phyloP scores from a whole-genome alignment of 179 eudicot species.

The Carnegiea gigantea region DNA sequence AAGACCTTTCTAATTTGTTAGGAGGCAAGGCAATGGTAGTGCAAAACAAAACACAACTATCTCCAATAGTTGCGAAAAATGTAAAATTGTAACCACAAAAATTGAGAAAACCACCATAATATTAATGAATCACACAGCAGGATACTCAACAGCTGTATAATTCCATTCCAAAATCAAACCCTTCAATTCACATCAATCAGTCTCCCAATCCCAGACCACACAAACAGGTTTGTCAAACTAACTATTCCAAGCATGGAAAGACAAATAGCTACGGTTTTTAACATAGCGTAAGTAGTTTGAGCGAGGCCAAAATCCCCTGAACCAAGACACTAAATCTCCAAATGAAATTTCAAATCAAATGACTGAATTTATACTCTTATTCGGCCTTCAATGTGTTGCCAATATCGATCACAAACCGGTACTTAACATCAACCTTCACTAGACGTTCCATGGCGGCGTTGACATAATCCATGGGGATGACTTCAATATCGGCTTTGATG shows the following conservation, averaged over 20 bases:
- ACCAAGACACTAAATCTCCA: not conserved
- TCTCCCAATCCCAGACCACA: not conserved
- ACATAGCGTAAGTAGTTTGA: not conserved
- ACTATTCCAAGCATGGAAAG: not conserved
- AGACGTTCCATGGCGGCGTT: conserved; percentile 37
- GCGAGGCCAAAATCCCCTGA: not conserved
- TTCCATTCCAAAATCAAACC: not conserved
- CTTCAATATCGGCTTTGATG: conserved; percentile 31
- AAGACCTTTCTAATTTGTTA: no score
- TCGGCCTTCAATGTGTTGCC: conserved; percentile 30
- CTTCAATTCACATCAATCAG: not conserved
- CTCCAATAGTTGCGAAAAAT: no score
- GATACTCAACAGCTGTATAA: not conserved
- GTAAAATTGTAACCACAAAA: no score
- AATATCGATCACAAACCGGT: conserved; percentile 37
- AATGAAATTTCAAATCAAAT: not conserved
- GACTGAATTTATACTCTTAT: not conserved
- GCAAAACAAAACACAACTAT: no score
- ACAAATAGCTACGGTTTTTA: not conserved
- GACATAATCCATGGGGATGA: conserved; percentile 31
- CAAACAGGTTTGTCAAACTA: not conserved
- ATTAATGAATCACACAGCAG: no score
- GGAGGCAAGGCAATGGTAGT: no score
- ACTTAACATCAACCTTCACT: conserved; percentile 30
- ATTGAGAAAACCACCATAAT: no score